Evolutionary conservation across 352 stramenopile genomes (phyloP), one percentile per base, ranked within the genome.

Genomic region (Phytophthora agathidicida): DNA sequence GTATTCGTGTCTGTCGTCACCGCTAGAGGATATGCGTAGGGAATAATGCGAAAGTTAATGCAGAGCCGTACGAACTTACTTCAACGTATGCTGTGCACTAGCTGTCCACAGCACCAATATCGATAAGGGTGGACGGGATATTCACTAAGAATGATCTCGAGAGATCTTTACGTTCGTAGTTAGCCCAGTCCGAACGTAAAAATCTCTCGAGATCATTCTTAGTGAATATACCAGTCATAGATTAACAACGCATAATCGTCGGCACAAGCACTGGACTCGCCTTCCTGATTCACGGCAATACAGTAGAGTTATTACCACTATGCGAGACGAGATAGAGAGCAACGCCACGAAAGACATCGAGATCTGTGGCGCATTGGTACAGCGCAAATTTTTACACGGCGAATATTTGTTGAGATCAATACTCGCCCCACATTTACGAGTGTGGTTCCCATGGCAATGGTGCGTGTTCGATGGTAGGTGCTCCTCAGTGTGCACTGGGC

Each of bases 1-100:
- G 8, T 69, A 65, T 16, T 31, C 52, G 31, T 41, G 31, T 36
- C 45, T 69, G 38, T 36, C 26, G 19, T 65, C 60, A 10, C 60
- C 60, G 13, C 58, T 56, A 4, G 41, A 59, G 14, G 28, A 50
- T 13, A 10, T 55, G 27, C 32, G 35, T 3, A 43, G 16, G 22
- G 31, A 39, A 19, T 39, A 46, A 26, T 38, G 17, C 37, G 32
- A n/a, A 43, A 27, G 9, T 13, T 41, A 14, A 39, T 32, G 23
- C 24, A 50, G 24, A 53, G 10, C 35, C 45, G 16, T 51, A 17
- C 42, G 49, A 55, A 61, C 49, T 67, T 67, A 43, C 32, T 47
- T 59, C 31, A 52, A 48, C 7, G 17, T 41, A 33, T 16, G 4
- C 19, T 42, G 32, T 28, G 32, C 16, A 46, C 33, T 2, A n/a